phyloP scores from a whole-genome alignment of 768 basidiomycete species.

The Lentinus brumalis region DNA sequence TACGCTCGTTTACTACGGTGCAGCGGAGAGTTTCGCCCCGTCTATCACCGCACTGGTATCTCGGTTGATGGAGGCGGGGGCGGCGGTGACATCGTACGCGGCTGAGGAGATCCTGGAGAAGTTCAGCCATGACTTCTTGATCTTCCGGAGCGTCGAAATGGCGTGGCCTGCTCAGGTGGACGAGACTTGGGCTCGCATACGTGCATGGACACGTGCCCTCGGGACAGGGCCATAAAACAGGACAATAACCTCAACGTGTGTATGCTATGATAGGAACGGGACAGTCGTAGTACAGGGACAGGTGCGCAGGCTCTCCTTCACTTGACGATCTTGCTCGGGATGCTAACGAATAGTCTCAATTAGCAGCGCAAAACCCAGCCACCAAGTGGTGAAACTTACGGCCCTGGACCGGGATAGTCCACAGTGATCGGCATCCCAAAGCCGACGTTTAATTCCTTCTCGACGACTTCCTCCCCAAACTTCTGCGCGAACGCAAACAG shows the following conservation, averaged over 20 bases:
- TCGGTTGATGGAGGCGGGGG: neutral
- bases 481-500: constrained; percentile 5
- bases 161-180: constrained; percentile 13
- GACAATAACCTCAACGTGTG: too few species aligned
- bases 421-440: constrained; percentile 10
- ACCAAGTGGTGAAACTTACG: constrained; percentile 1
- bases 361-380: neutral
- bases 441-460: constrained; percentile 1
- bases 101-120: constrained; percentile 6
- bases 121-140: constrained; percentile 16
- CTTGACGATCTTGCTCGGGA: constrained; percentile 6
- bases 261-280: neutral
- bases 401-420: constrained; percentile 5
- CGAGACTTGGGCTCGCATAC: constrained; percentile 10
- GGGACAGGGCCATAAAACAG: neutral
- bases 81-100: neutral
- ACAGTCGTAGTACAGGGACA: neutral
- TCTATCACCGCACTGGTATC: constrained; percentile 1
- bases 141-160: constrained; percentile 1
- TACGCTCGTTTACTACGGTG: constrained; percentile 12
- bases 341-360: neutral
- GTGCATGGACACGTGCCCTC: constrained; percentile 1
- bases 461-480: constrained; percentile 7
- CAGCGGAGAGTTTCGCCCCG: constrained; percentile 2
- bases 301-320: neutral